Conservation (phyloP, 495 filamentous ascomycete genomes). For the Neurospora cerealis region DNA sequence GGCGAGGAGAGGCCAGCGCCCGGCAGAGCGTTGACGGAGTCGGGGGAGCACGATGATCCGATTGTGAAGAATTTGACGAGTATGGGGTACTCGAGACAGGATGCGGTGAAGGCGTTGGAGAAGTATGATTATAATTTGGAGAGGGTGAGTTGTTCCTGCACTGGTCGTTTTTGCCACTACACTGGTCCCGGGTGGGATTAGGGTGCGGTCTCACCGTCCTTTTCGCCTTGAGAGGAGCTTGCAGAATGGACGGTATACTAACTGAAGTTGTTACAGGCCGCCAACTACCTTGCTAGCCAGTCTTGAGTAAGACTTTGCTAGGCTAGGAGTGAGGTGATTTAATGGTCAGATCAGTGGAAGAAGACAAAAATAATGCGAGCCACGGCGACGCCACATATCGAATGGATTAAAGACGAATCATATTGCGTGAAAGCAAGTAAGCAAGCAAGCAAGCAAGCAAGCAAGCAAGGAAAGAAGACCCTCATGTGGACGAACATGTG, state of each 20-base stretch:
- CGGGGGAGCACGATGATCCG: slow-evolving; percentile 77
- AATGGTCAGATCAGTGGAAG: neutral
- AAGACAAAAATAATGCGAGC: neutral
- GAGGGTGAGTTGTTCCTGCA: slow-evolving; percentile 53
- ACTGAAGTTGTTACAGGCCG: slow-evolving; percentile 27
- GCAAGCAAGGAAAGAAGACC: neutral
- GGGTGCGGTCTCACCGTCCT: neutral
- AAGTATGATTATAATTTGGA: slow-evolving; percentile 93
- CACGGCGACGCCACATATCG: neutral
- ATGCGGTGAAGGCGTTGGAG: slow-evolving; percentile 78
- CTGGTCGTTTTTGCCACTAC: no score
- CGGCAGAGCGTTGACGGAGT: slow-evolving; percentile 60
- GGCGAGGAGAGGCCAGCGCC: slow-evolving; percentile 34
- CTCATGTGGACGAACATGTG: neutral
- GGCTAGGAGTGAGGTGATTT: neutral
- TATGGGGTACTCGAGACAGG: slow-evolving; percentile 79
- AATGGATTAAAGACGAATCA: neutral
- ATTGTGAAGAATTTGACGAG: slow-evolving; percentile 81
- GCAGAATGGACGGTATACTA: slow-evolving; percentile 16
- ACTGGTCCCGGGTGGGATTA: neutral
- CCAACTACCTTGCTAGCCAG: slow-evolving; percentile 38
- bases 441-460: neutral
- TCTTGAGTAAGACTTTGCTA: slow-evolving; percentile 17
- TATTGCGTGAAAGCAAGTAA: neutral
- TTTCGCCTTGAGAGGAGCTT: slow-evolving; percentile 1